A percentile compares a stretch with the other conserved stretches of the same genome.
These are phyloP conservation scores for Entelexis paramagnoliae DNA, from an alignment of 1,139 yeast species.

Conservation along the genomic window DNA sequence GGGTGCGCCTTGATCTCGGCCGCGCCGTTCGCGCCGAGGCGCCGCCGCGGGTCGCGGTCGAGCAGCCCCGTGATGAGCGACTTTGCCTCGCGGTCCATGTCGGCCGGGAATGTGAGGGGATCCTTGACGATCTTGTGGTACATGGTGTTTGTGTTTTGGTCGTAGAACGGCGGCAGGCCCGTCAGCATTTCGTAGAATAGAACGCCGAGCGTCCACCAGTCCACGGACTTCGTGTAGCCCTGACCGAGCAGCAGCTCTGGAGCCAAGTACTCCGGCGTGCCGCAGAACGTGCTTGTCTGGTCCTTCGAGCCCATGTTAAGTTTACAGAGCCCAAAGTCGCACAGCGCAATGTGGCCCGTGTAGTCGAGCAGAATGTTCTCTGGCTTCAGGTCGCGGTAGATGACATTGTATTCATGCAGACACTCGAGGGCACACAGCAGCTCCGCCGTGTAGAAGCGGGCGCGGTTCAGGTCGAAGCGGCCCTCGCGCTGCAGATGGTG, in stretches of 20 bases:
- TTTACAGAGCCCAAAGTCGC: constrained; percentile 95
- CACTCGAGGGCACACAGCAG: constrained; percentile 85
- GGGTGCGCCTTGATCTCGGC: constrained; percentile 74
- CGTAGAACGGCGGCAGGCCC: constrained; percentile 93
- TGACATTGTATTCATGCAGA: constrained; percentile 79
- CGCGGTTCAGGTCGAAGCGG: constrained; percentile 74
- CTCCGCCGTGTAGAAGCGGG: constrained; percentile 91
- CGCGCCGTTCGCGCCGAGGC: constrained; percentile 75
- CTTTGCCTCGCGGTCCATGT: constrained; percentile 81
- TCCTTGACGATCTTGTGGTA: constrained; percentile 84
- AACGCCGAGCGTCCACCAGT: constrained; percentile 98
- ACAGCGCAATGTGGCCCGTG: constrained; percentile 93
- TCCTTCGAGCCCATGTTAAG: constrained; percentile 82
- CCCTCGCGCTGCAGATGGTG: constrained; percentile 91
- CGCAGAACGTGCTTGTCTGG: constrained; percentile 90
- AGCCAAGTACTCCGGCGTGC: constrained; percentile 92
- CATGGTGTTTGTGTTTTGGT: constrained; percentile 89
- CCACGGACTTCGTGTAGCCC: constrained; percentile 91
- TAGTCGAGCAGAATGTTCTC: constrained; percentile 88
- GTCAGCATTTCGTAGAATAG: constrained; percentile 91
- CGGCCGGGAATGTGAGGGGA: constrained; percentile 78
- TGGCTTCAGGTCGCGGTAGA: constrained; percentile 90
- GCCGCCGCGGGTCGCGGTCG: constrained; percentile 71
- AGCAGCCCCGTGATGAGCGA: constrained; percentile 66
- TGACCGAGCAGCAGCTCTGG: constrained; percentile 87